phyloP scores from a whole-genome alignment of 768 basidiomycete genomes.

The Tricholoma bakamatsutake region DNA sequence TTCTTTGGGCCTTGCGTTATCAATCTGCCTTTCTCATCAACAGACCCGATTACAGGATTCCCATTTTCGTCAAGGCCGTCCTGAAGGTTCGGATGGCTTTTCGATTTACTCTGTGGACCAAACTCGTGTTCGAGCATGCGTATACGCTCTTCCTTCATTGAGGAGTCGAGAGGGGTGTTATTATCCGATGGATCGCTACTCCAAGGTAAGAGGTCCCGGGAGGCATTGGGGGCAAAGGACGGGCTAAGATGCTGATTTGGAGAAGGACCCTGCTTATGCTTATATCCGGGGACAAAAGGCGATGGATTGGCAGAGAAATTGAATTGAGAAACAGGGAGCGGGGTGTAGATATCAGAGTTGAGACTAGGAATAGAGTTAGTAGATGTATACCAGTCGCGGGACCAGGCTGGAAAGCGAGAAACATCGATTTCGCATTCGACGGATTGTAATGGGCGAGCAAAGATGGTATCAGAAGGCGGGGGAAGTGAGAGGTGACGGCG shows the following conservation, averaged over 20 bases:
- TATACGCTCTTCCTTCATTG: conserved; percentile 62
- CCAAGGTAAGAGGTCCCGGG: conserved; percentile 49
- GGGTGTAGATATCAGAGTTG: conserved; percentile 22
- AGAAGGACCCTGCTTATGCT: conserved; percentile 17
- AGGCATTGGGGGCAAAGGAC: conserved; percentile 34
- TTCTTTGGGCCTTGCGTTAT: conserved; percentile 61
- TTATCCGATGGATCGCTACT: conserved; percentile 38
- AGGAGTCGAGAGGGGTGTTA: conserved; percentile 35
- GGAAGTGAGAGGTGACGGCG: conserved; percentile 45
- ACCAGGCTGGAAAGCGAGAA: conserved; percentile 59
- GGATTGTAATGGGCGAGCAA: conserved; percentile 16
- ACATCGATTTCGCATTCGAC: conserved; percentile 48
- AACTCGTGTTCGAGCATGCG: conserved; percentile 71
- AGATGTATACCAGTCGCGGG: conserved; percentile 52
- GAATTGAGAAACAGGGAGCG: conserved; percentile 23
- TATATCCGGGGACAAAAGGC: conserved; percentile 31
- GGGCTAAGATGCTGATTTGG: conserved; percentile 30
- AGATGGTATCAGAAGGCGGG: conserved; percentile 25
- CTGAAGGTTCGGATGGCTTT: conserved; percentile 14
- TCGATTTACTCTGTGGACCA: conserved; percentile 33
- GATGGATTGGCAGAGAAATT: conserved; percentile 17
- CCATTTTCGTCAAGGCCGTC: conserved; percentile 37
- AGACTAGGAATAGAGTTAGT: conserved; percentile 15
- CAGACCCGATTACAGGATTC: conserved; percentile 50
- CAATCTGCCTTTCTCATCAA: conserved; percentile 50